Percentiles rank a stretch among this genome's conserved stretches.
These are phyloP conservation scores for Colletotrichum cuscutae DNA, from an alignment of 2,329 filamentous ascomycete genomes.

Conservation along the genomic window DNA sequence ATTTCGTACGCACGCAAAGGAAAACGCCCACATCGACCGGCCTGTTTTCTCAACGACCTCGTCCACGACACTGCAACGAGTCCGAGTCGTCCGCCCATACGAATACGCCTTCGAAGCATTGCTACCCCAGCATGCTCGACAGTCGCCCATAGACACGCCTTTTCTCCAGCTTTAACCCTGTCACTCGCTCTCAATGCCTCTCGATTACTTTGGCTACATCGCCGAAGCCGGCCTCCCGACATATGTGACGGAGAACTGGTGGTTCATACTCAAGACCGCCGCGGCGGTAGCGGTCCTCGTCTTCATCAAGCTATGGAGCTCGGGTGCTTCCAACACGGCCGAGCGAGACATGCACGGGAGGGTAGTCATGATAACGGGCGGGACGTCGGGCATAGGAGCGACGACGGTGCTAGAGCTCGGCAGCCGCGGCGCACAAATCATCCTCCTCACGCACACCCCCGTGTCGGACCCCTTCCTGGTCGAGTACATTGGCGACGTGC, in stretches of 20 bases:
- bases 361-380: slow-evolving; percentile 92
- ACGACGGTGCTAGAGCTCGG: slow-evolving; percentile 80
- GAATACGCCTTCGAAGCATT: neutral
- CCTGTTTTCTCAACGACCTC: slow-evolving; percentile 6
- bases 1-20: neutral
- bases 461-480: slow-evolving; percentile 88
- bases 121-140: slow-evolving; percentile 1
- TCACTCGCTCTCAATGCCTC: slow-evolving; percentile 54
- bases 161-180: neutral
- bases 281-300: slow-evolving; percentile 51
- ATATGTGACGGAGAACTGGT: slow-evolving; percentile 58
- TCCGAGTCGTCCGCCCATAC: neutral
- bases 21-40: neutral
- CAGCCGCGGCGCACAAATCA: slow-evolving; percentile 84
- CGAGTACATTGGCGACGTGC: slow-evolving; percentile 91
- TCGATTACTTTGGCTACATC: slow-evolving; percentile 60
- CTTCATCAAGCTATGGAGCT: slow-evolving; percentile 77
- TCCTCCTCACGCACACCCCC: slow-evolving; percentile 86
- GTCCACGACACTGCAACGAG: neutral
- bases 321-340: slow-evolving; percentile 77
- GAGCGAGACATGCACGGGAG: slow-evolving; percentile 93
- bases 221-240: slow-evolving; percentile 60
- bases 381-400: slow-evolving; percentile 92
- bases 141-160: neutral
- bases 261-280: slow-evolving; percentile 52